These are phyloP conservation scores for Fonsecaea monophora DNA, from an alignment of 2,329 filamentous ascomycete genomes.

Conservation along the genomic window DNA sequence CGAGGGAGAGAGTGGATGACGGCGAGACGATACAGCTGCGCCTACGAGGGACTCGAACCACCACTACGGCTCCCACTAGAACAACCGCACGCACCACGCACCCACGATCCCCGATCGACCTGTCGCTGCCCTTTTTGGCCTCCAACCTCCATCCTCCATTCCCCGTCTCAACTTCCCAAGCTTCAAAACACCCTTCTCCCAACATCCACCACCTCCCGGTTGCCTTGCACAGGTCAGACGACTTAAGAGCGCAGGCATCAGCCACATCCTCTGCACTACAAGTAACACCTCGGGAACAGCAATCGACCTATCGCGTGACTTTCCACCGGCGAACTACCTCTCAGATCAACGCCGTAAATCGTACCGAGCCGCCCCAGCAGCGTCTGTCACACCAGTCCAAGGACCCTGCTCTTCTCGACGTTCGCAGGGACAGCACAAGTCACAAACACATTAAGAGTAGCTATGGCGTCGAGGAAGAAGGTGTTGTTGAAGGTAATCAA, in stretches of 20 bases:
- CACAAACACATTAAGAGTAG: constrained; percentile 11
- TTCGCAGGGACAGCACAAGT: background rate
- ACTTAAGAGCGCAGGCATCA: constrained; percentile 4
- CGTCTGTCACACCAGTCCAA: constrained; percentile 1
- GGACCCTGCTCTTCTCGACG: background rate
- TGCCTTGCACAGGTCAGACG: background rate
- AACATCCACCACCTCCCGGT: background rate
- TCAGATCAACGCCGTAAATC: background rate
- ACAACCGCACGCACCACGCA: background rate
- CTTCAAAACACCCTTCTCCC: background rate
- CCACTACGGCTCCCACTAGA: background rate
- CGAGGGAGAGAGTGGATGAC: background rate
- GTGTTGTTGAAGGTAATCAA: constrained; percentile 78
- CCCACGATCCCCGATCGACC: background rate
- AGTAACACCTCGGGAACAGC: background rate
- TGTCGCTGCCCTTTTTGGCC: background rate
- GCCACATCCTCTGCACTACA: background rate
- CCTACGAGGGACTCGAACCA: background rate
- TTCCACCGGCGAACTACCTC: background rate
- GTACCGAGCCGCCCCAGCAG: background rate
- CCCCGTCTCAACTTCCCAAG: background rate
- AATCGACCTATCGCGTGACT: constrained; percentile 4
- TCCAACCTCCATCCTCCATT: background rate
- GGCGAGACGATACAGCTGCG: background rate
- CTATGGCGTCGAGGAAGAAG: constrained; percentile 85